Percentiles rank a stretch among this genome's conserved stretches.
These are phyloP conservation scores for Aspergillus sp. DNA, from an alignment of 2,329 filamentous ascomycete species.

Conservation along the genomic window DNA sequence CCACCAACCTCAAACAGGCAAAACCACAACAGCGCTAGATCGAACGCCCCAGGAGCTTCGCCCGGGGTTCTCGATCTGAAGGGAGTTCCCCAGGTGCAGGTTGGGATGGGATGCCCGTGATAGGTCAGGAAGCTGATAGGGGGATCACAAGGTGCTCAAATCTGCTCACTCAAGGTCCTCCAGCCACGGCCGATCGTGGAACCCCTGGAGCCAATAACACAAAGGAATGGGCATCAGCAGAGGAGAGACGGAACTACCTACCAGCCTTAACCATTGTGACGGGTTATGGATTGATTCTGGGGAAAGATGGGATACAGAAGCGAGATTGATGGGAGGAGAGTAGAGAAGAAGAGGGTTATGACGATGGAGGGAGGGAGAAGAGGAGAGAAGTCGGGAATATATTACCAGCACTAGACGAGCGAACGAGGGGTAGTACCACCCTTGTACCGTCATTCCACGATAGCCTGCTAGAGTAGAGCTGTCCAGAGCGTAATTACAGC, in stretches of 20 bases:
- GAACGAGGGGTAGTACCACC: slow-evolving; percentile 10
- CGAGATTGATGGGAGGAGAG: slow-evolving; percentile 8
- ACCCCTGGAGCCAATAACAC: slow-evolving; percentile 19
- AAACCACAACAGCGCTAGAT: slow-evolving; percentile 2
- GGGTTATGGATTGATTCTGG: slow-evolving; percentile 40
- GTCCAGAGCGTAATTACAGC: not conserved
- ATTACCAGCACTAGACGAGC: slow-evolving; percentile 11
- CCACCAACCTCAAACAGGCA: slow-evolving; percentile 7
- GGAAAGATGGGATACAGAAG: slow-evolving; percentile 1
- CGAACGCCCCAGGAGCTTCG: not conserved
- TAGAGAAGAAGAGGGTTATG: slow-evolving; percentile 8
- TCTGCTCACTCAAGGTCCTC: slow-evolving; percentile 41
- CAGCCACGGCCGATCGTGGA: slow-evolving; percentile 30
- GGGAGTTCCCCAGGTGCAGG: not conserved
- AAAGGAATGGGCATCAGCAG: slow-evolving; percentile 16
- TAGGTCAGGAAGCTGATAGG: slow-evolving; percentile 23
- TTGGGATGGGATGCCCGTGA: slow-evolving; percentile 19
- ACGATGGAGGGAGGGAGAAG: slow-evolving; percentile 8
- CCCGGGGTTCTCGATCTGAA: slow-evolving; percentile 7
- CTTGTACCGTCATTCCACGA: not conserved
- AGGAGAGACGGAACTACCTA: slow-evolving; percentile 50
- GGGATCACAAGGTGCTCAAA: slow-evolving; percentile 42
- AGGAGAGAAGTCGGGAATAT: slow-evolving; percentile 13
- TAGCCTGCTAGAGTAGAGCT: no score
- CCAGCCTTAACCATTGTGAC: slow-evolving; percentile 98